These are phyloP conservation scores for Fusarium keratoplasticum DNA, from an alignment of 2,329 filamentous ascomycete genomes.

Conservation along the genomic window DNA sequence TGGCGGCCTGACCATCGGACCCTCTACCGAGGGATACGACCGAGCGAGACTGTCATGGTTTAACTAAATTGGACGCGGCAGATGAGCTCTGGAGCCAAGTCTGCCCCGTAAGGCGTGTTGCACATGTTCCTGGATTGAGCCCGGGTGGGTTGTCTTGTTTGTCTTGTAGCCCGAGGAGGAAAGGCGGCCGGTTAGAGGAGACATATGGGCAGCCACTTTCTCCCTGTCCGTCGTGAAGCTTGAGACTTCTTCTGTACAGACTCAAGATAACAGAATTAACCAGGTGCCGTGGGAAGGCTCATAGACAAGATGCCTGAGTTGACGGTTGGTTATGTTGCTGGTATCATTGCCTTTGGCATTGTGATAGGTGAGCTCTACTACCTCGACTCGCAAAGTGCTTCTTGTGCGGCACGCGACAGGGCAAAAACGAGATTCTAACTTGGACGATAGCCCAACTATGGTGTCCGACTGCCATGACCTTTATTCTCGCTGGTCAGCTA, in stretches of 20 bases:
- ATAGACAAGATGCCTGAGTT: slow-evolving; percentile 29
- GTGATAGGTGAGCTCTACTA: slow-evolving; percentile 31
- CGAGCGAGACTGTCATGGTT: not conserved
- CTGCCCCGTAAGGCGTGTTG: not conserved
- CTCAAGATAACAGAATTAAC: not conserved
- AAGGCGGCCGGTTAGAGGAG: not conserved
- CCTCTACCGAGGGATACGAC: not conserved
- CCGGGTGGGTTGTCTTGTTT: not conserved
- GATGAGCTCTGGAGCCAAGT: not conserved
- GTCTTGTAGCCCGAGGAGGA: not conserved
- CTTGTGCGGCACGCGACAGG: not conserved
- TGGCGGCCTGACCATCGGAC: not conserved
- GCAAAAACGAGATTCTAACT: not conserved
- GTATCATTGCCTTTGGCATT: slow-evolving; percentile 40
- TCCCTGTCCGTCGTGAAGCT: not conserved
- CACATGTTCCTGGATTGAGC: not conserved
- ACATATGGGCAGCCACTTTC: slow-evolving; percentile 6
- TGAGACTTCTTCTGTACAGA: not conserved
- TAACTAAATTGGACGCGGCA: not conserved
- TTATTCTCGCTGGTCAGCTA: slow-evolving; percentile 51
- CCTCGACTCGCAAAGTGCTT: not conserved
- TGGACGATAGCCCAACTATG: slow-evolving; percentile 50
- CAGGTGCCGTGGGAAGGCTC: not conserved
- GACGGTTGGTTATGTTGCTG: slow-evolving; percentile 40
- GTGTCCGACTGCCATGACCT: slow-evolving; percentile 49